Percentiles rank a stretch among this genome's conserved stretches.
Conservation (phyloP, 331 rosid species). For the Prunus yedoensis region DNA sequence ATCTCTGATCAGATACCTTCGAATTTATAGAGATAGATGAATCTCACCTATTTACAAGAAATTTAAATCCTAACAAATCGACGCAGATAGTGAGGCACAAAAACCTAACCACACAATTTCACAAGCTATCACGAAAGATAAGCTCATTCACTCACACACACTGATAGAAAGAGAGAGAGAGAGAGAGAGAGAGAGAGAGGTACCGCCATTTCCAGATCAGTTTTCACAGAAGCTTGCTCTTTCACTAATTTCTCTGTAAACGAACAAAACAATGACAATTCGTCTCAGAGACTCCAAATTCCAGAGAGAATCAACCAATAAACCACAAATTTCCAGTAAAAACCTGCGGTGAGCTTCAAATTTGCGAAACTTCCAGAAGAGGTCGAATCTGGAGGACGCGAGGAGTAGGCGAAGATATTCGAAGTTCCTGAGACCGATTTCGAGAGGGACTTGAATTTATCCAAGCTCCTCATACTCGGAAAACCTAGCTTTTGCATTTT, state of each 20-base stretch:
- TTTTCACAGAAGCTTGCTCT: constrained; percentile 91
- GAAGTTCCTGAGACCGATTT: constrained; percentile 51
- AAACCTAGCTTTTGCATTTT: constrained; percentile 76
- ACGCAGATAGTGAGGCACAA: background rate
- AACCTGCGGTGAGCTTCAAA: constrained; percentile 91
- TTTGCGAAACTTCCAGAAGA: constrained; percentile 74
- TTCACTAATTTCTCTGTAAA: constrained; percentile 80
- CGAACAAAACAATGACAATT: constrained; percentile 16
- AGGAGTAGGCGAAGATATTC: constrained; percentile 53
- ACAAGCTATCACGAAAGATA: background rate
- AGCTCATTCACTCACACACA: background rate
- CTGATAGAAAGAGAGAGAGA: constrained; percentile 7
- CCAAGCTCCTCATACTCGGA: constrained; percentile 68
- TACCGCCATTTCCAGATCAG: constrained; percentile 93
- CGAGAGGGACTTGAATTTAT: constrained; percentile 73
- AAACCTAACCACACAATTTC: background rate
- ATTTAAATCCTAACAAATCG: background rate
- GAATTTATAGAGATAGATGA: background rate
- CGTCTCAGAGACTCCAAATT: constrained; percentile 20
- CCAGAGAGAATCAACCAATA: constrained; percentile 13
- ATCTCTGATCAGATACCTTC: background rate
- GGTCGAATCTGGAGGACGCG: constrained; percentile 62
- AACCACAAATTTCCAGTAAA: constrained; percentile 13
- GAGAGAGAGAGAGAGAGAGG: constrained; percentile 15
- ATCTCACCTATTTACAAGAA: background rate